Conservation (phyloP, 129 eudicot species). For the Apium graveolens region DNA sequence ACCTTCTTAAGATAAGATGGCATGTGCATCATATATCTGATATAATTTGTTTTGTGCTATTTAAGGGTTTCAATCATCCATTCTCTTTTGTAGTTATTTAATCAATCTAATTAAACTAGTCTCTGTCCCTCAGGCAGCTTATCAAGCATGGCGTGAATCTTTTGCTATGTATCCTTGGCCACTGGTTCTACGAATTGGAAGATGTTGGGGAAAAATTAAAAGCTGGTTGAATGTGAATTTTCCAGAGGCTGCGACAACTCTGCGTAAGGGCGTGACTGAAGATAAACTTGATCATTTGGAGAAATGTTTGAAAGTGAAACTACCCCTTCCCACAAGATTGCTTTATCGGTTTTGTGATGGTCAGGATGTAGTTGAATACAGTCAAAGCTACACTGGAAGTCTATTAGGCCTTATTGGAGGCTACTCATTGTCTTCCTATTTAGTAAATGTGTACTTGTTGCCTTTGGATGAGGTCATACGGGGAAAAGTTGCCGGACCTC, state of each 20-base stretch:
- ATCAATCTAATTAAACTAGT: neutral
- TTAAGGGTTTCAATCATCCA: no score
- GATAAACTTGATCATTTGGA: conserved; percentile 52
- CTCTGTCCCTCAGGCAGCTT: conserved; percentile 42
- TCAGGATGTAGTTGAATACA: conserved; percentile 32
- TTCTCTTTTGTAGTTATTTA: no score
- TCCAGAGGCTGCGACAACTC: conserved; percentile 55
- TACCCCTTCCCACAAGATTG: conserved; percentile 71
- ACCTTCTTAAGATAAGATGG: no score
- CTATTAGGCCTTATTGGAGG: conserved; percentile 78
- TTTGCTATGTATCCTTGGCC: conserved; percentile 76
- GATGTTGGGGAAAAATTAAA: conserved; percentile 48
- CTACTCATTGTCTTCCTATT: conserved; percentile 44
- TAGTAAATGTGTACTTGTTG: conserved; percentile 58
- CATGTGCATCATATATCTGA: no score
- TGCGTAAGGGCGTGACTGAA: conserved; percentile 69
- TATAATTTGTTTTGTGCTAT: no score
- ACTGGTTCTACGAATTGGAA: conserved; percentile 52
- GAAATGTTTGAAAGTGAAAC: conserved; percentile 44
- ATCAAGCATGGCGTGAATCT: conserved; percentile 66
- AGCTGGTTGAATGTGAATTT: conserved; percentile 53
- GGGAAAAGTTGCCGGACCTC: conserved; percentile 22
- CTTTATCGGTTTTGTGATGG: conserved; percentile 82
- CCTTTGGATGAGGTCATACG: conserved; percentile 33
- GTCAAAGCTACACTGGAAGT: conserved; percentile 12